Base-by-base conservation (phyloP, 148 eudicot genomes). In the Camellia lanceoleosa region DNA sequence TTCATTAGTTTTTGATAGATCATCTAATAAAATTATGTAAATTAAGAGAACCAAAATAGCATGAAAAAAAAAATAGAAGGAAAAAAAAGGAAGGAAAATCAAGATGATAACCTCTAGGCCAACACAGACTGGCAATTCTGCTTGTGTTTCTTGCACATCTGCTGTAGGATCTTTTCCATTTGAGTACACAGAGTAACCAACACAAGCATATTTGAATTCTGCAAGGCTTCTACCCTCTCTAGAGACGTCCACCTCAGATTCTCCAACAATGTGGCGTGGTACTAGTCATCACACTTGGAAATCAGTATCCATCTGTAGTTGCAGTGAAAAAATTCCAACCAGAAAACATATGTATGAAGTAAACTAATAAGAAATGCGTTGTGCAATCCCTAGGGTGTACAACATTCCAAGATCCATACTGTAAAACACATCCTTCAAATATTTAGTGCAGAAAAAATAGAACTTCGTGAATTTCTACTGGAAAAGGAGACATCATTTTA, bases 131-230 rank as follows among this genome's bases (percentile, higher is more conserved):
- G 98, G 98, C 83, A 94, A 70, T 68, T 86, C 88, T 16, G 92
- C 78, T 78, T 81, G 84, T 44, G 87, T 78, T 71, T 88, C 87
- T 73, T 85, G 85, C 55, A 60, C 88, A 51, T 83, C 83, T 67
- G 76, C 30, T 10, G 87, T 14, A 70, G 82, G 82, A 67, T 75
- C 80, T 83, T 91, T 89, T 56, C 80, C 79, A 82, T 91, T 90
- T 54, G 88, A 62, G 79, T 86, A 92, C 62, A 92, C 89, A 14
- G 98, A 92, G 81, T 94, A 94, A 77, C 98, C 98, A 80, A 92
- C 85, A 78, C 98, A 92, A 71, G 85, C 91, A 87, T 92, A 94
- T 83, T 81, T 89, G 81, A 92, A 94, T 81, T 92, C 95, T 2
- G 84, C 78, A 20, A 90, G 87, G 76, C 85, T 90, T 71, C 93